phyloP scores from a whole-genome alignment of 306 rosid genomes.

The Abrus pulchellus region DNA sequence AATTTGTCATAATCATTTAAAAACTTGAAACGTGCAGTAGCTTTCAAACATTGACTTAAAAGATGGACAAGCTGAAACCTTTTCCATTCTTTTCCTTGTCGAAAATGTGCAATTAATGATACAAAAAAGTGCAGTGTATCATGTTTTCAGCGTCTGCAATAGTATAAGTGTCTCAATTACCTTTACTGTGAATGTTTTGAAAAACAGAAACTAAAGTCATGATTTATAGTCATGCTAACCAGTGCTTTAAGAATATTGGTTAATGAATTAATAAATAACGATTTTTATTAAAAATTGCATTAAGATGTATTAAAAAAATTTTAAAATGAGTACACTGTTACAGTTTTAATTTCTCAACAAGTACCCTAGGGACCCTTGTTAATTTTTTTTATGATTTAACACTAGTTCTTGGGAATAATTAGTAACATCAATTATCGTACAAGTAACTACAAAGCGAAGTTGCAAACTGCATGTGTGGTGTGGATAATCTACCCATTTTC shows the following conservation, averaged over 20 bases:
- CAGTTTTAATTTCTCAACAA: too few relatives aligned
- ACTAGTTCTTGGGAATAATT: not conserved
- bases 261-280: too few relatives aligned
- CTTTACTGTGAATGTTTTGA: too few relatives aligned
- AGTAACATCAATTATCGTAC: not conserved
- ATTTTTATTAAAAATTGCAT: too few relatives aligned
- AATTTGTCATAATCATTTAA: slow-evolving; percentile 38
- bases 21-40: slow-evolving; percentile 28
- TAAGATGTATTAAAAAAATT: too few relatives aligned
- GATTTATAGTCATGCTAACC: too few relatives aligned
- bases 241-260: too few relatives aligned
- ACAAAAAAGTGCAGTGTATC: not conserved
- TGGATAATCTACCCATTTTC: not conserved
- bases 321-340: too few relatives aligned
- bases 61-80: slow-evolving; percentile 24
- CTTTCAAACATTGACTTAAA: slow-evolving; percentile 46
- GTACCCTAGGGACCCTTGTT: too few relatives aligned
- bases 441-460: not conserved
- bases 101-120: not conserved
- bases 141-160: slow-evolving; percentile 35
- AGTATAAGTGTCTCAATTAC: not conserved
- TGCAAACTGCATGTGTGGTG: not conserved
- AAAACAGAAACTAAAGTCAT: too few relatives aligned
- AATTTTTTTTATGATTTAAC: not conserved
- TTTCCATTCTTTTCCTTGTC: slow-evolving; percentile 27